Conservation (phyloP, 108 stramenopile species). For the Cyclotella atomus region DNA sequence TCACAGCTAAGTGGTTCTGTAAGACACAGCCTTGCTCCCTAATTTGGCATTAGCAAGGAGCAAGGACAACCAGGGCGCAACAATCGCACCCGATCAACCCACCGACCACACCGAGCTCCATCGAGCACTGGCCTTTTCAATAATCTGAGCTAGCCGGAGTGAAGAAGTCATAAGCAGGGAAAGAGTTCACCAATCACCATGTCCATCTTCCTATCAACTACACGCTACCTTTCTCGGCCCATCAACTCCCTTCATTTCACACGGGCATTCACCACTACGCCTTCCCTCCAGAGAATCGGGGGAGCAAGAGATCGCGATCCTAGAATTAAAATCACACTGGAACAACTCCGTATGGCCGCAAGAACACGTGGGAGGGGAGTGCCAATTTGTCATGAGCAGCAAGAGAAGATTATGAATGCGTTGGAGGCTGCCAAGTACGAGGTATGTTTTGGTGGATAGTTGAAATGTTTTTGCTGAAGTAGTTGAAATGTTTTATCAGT, state of each 20-base stretch:
- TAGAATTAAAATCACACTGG: slow-evolving; percentile 72
- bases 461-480: background rate
- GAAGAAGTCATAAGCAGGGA: too few species aligned
- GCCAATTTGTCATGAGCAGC: slow-evolving; percentile 69
- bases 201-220: background rate
- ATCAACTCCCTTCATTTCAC: background rate
- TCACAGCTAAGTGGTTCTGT: too few species aligned
- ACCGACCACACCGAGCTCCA: background rate
- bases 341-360: slow-evolving; percentile 79
- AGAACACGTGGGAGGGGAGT: slow-evolving; percentile 44
- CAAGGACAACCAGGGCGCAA: too few species aligned
- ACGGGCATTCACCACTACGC: background rate
- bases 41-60: too few species aligned
- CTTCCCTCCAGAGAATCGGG: background rate
- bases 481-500: too few species aligned
- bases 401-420: slow-evolving; percentile 73
- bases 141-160: too few species aligned
- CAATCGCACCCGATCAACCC: too few species aligned
- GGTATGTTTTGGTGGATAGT: slow-evolving; percentile 23
- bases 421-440: slow-evolving; percentile 71
- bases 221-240: background rate
- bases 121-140: too few species aligned
- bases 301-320: slow-evolving; percentile 13
- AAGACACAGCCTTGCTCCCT: too few species aligned
- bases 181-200: background rate